Evolutionary conservation across 1,284 basidiomycete genomes (phyloP).

Genomic region (Afroboletus lepidellus): DNA sequence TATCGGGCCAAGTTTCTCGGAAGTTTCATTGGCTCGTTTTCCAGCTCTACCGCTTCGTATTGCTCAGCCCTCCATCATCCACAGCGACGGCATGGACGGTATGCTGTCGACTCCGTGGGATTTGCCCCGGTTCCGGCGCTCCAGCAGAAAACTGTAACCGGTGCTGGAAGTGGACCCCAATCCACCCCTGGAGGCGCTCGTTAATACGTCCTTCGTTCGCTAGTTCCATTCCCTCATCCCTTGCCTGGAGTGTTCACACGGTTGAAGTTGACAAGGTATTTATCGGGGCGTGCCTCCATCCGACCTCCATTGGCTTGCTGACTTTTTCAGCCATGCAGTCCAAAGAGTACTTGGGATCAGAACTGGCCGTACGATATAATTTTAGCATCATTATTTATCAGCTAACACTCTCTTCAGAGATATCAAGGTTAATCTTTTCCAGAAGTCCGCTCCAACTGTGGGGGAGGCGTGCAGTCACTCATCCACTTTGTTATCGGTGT

Average conservation of each 20-base stretch:
- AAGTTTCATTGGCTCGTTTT: too few species aligned
- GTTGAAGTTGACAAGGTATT: not conserved
- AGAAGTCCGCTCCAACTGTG: too few species aligned
- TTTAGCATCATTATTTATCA: not conserved
- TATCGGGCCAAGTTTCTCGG: not conserved
- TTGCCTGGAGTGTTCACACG: not conserved
- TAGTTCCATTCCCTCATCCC: too few species aligned
- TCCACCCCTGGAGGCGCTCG: constrained; percentile 1
- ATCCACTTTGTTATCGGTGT: not conserved
- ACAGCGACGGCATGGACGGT: not conserved
- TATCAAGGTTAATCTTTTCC: not conserved
- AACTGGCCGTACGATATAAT: not conserved
- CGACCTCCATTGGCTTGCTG: not conserved
- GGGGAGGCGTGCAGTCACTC: too few species aligned
- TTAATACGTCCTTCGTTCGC: not conserved
- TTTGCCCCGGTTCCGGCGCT: not conserved
- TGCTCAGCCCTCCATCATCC: not conserved
- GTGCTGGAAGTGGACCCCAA: not conserved
- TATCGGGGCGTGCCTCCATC: not conserved
- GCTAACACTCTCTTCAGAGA: too few species aligned
- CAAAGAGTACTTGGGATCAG: not conserved
- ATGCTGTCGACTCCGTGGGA: not conserved
- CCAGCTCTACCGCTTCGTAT: too few species aligned
- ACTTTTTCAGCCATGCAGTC: not conserved
- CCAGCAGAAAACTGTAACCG: not conserved